Percentiles rank a stretch among this genome's conserved stretches.
phyloP scores from a whole-genome alignment of 176 grass and related monocot genomes.

The Avena sativa region DNA sequence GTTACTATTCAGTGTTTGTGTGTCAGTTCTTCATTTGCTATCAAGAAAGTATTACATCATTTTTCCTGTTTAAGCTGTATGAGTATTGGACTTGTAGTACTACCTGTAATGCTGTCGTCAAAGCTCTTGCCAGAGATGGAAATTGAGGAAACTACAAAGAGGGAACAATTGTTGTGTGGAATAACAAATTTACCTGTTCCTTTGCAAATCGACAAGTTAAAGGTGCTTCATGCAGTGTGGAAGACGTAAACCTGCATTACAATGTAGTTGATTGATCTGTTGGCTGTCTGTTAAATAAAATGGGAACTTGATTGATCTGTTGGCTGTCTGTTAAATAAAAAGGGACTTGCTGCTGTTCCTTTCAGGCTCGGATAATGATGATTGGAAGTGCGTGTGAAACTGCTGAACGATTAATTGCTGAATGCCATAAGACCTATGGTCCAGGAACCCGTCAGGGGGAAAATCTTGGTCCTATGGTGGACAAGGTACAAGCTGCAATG shows the following conservation, averaged over 20 bases:
- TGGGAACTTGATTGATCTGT: not conserved
- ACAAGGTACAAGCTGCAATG: slow-evolving; percentile 95
- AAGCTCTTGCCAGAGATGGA: slow-evolving; percentile 91
- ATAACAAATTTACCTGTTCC: slow-evolving; percentile 73
- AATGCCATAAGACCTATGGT: slow-evolving; percentile 74
- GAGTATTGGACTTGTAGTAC: slow-evolving; percentile 67
- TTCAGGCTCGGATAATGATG: slow-evolving; percentile 95
- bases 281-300: no score
- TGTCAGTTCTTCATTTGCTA: slow-evolving; percentile 18
- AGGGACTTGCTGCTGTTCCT: slow-evolving; percentile 3
- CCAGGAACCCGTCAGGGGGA: slow-evolving; percentile 69
- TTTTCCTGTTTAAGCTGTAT: slow-evolving; percentile 20
- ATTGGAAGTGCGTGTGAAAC: slow-evolving; percentile 93
- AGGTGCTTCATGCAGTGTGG: slow-evolving; percentile 54
- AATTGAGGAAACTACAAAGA: slow-evolving; percentile 83
- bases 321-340: slow-evolving; percentile 32
- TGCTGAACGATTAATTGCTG: slow-evolving; percentile 85
- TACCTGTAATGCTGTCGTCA: slow-evolving; percentile 90
- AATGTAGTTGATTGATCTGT: not conserved
- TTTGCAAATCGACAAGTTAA: slow-evolving; percentile 85
- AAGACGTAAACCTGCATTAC: slow-evolving; percentile 15
- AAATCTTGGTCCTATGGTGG: slow-evolving; percentile 81
- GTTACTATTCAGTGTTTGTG: slow-evolving; percentile 14
- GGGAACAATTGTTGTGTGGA: slow-evolving; percentile 74
- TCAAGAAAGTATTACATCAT: not conserved